Base-by-base conservation (phyloP, 2,329 filamentous ascomycete species). In the Hypoxylon sp. region DNA sequence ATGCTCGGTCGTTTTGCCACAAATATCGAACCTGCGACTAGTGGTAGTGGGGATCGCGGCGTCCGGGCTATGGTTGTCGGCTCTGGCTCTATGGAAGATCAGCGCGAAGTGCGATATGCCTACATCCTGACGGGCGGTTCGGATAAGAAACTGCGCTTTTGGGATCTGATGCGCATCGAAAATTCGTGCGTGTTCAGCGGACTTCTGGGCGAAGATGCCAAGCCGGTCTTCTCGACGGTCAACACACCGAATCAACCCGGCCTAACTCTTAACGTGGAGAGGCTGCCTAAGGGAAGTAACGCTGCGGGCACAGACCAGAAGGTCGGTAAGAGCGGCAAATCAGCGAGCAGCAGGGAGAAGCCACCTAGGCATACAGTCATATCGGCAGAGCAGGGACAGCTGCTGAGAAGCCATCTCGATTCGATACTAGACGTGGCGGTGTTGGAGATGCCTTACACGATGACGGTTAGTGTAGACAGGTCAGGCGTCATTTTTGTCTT, bases 71-170 rank as follows among this genome's bases (percentile, higher is more conserved):
- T 97, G 81, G 83, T 89, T 0, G 87, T 92, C 9, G 93, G 92
- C 5, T 87, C 90, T 9, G 91, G 93, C 74, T 83, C 86, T 4
- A 86, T 89, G 23, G 90, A 93, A 55, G 89, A 92, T 53, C 89
- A 89, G 63, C 85, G 88, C 46, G 92, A 94, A 50, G 86, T 91
- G 3, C 90, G 91, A 63, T 90, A 93, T 74, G 91, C 93, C 0
- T 98, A 96, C 77, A 87, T 98, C 50, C 82, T 99, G 38, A 96
- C 93, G 0, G 94, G 91, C 17, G 95, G 95, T 0, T 92, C 92
- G 10, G 96, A 98, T 79, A 93, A 92, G 80, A 96, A 93, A 79
- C 87, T 99, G 17, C 89, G 96, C 9, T 98, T 97, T 80, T 99
- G 96, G 96, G 95, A 99, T 76, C 85, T 96, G 13, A 85, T 89